A percentile compares a stretch with the other conserved stretches of the same genome.
Evolutionary conservation across 495 filamentous ascomycete species (phyloP).

Genomic region (Margaritispora aquatica): DNA sequence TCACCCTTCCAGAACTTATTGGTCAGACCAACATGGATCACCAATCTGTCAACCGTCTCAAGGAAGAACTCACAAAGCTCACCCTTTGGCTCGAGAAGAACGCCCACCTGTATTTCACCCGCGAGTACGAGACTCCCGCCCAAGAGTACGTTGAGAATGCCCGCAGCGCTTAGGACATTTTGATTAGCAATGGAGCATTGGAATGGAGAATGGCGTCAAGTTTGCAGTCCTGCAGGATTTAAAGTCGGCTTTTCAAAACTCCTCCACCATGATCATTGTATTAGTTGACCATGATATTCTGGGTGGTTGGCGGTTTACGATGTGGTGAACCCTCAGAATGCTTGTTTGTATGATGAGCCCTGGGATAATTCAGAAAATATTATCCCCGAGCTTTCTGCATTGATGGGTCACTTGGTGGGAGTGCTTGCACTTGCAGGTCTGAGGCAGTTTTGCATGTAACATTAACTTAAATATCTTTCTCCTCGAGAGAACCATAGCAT

Average conservation of each 20-base stretch:
- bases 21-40: constrained; percentile 97
- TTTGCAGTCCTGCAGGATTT: background rate
- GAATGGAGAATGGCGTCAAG: constrained; percentile 19
- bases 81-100: constrained; percentile 74
- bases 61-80: constrained; percentile 80
- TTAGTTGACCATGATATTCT: background rate
- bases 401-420: background rate
- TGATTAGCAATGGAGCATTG: background rate
- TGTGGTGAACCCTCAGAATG: background rate
- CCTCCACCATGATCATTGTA: background rate
- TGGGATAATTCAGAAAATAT: background rate
- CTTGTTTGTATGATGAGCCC: background rate
- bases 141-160: constrained; percentile 45
- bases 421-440: background rate
- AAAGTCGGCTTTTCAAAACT: background rate
- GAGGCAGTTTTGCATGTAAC: background rate
- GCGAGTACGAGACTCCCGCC: constrained; percentile 60
- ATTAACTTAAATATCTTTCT: background rate
- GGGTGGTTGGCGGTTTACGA: background rate
- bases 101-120: constrained; percentile 65
- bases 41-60: constrained; percentile 77
- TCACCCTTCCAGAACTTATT: constrained; percentile 85
- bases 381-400: background rate
- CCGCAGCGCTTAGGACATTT: constrained; percentile 19
- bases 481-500: background rate